phyloP scores from a whole-genome alignment of 768 basidiomycete species.

The Agaricus blazei region DNA sequence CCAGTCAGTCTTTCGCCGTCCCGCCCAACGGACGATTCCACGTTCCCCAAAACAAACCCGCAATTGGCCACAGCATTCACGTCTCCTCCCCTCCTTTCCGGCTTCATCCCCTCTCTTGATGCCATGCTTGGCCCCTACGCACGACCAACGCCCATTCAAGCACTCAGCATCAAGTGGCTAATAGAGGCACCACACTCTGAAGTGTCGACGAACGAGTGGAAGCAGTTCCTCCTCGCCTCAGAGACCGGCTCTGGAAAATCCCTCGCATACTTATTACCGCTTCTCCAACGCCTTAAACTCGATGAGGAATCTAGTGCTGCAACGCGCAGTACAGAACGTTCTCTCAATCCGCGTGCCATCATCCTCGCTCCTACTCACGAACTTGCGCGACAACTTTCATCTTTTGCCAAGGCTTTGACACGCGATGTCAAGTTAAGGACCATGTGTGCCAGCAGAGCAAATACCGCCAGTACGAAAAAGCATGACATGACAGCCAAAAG shows the following conservation, averaged over 20 bases:
- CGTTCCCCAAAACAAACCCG: slow-evolving; percentile 3
- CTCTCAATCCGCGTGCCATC: slow-evolving; percentile 66
- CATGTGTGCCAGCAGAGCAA: slow-evolving; percentile 61
- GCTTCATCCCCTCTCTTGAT: slow-evolving; percentile 52
- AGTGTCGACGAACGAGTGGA: slow-evolving; percentile 23
- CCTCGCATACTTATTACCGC: slow-evolving; percentile 81
- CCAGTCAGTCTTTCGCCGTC: slow-evolving; percentile 12
- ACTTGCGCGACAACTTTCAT: slow-evolving; percentile 73
- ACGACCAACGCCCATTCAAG: slow-evolving; percentile 74
- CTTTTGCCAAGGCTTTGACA: slow-evolving; percentile 67
- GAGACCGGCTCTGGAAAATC: slow-evolving; percentile 94
- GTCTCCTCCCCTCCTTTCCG: slow-evolving; percentile 66
- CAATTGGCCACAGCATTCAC: slow-evolving; percentile 43
- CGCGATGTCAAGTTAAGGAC: slow-evolving; percentile 78
- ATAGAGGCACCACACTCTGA: slow-evolving; percentile 25
- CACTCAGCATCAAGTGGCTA: slow-evolving; percentile 64
- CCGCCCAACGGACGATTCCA: background rate
- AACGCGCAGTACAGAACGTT: background rate
- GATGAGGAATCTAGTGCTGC: slow-evolving; percentile 34
- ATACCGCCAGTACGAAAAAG: slow-evolving; percentile 28
- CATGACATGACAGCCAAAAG: slow-evolving; percentile 40
- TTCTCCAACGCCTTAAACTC: slow-evolving; percentile 73
- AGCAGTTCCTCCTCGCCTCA: slow-evolving; percentile 68
- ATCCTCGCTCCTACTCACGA: slow-evolving; percentile 89
- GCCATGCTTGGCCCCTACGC: slow-evolving; percentile 53